These are phyloP conservation scores for Articulospora tetracladia DNA, from an alignment of 495 filamentous ascomycete species.

Conservation along the genomic window DNA sequence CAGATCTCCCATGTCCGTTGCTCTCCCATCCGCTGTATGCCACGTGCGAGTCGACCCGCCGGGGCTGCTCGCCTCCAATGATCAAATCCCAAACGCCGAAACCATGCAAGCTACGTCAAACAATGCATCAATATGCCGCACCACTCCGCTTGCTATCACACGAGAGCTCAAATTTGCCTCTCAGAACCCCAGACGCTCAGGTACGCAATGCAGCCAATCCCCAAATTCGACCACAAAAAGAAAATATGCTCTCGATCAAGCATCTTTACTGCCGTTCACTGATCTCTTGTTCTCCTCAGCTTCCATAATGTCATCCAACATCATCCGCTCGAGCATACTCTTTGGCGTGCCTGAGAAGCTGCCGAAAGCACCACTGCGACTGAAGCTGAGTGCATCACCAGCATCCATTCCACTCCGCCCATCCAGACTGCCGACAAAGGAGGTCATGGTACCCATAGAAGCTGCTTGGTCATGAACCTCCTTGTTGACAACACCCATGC, in stretches of 20 bases:
- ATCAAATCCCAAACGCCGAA: background rate
- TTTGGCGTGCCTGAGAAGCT: slow-evolving; percentile 13
- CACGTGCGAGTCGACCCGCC: background rate
- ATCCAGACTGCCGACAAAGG: slow-evolving; percentile 25
- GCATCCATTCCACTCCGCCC: slow-evolving; percentile 18
- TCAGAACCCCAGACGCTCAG: background rate
- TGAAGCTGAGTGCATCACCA: slow-evolving; percentile 13
- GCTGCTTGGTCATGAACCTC: slow-evolving; percentile 22
- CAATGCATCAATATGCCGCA: background rate
- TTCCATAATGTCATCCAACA: slow-evolving; percentile 22
- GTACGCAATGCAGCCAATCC: background rate
- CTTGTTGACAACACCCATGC: slow-evolving; percentile 20
- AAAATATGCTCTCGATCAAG: background rate
- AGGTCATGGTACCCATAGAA: slow-evolving; percentile 14
- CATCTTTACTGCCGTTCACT: background rate
- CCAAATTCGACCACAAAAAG: background rate
- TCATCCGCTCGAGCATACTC: slow-evolving; percentile 23
- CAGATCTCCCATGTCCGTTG: too few species aligned
- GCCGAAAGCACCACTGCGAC: slow-evolving; percentile 11
- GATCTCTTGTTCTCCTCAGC: slow-evolving; percentile 8
- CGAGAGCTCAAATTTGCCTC: background rate
- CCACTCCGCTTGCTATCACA: background rate
- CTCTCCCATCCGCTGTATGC: background rate
- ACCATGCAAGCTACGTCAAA: background rate
- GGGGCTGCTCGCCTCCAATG: background rate